phyloP scores from a whole-genome alignment of 2,329 filamentous ascomycete genomes.

The Dactylonectria macrodidyma region DNA sequence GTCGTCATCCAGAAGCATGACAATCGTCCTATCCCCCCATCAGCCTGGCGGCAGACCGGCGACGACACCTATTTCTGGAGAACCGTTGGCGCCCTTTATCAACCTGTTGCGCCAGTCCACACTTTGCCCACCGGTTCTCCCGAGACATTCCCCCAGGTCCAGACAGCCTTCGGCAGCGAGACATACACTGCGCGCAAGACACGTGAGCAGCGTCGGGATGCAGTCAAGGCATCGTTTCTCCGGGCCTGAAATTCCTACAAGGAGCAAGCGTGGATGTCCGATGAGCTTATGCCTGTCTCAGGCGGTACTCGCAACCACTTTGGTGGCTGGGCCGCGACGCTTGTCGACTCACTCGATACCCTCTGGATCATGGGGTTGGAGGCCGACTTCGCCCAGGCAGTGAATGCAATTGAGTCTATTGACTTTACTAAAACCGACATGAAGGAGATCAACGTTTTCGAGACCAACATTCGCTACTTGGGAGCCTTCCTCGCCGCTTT shows the following conservation, averaged over 20 bases:
- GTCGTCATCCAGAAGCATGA: conserved; percentile 35
- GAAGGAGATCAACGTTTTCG: conserved; percentile 74
- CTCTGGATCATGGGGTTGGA: conserved; percentile 80
- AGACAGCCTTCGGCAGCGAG: conserved; percentile 49
- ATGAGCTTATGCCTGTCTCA: conserved; percentile 73
- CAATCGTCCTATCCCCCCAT: conserved; percentile 40
- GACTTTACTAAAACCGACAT: conserved; percentile 71
- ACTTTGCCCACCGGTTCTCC: conserved; percentile 50
- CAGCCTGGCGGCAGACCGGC: conserved; percentile 41
- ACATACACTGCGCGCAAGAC: conserved; percentile 39
- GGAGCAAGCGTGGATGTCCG: conserved; percentile 73
- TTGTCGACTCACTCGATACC: conserved; percentile 79
- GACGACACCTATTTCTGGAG: conserved; percentile 50
- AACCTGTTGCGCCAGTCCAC: conserved; percentile 43
- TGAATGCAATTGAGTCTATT: conserved; percentile 69
- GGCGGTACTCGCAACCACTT: conserved; percentile 69
- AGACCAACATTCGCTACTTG: conserved; percentile 80
- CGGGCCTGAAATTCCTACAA: conserved; percentile 71
- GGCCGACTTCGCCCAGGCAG: conserved; percentile 76
- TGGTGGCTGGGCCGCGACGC: conserved; percentile 77
- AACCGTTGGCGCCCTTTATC: conserved; percentile 47
- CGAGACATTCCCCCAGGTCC: conserved; percentile 51
- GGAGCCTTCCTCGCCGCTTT: conserved; percentile 80
- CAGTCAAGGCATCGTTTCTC: conserved; percentile 59
- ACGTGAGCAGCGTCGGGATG: conserved; percentile 55